These are phyloP conservation scores for Fusarium torulosum DNA, from an alignment of 2,329 filamentous ascomycete genomes.

Conservation along the genomic window DNA sequence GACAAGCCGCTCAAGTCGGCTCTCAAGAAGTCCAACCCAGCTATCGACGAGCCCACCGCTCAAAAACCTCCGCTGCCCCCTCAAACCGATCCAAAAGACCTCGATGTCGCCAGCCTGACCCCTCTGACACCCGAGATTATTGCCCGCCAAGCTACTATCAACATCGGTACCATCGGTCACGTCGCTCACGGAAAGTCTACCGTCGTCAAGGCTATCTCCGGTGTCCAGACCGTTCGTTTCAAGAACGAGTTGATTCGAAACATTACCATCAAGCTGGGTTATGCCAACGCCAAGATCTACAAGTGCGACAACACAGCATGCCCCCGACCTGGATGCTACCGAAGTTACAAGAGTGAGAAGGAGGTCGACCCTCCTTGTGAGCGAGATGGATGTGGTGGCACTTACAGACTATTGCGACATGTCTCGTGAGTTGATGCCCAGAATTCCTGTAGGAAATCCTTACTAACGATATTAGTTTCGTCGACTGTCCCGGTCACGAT, in stretches of 20 bases:
- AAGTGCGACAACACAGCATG: constrained; percentile 94
- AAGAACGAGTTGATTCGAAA: constrained; percentile 99
- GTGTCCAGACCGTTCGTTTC: constrained; percentile 98
- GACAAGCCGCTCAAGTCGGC: constrained; percentile 85
- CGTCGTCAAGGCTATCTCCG: constrained; percentile 98
- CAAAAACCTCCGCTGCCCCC: constrained; percentile 73
- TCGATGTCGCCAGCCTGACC: constrained; percentile 83
- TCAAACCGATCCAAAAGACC: constrained; percentile 90
- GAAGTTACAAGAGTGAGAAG: constrained; percentile 98
- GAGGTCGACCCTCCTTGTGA: constrained; percentile 97
- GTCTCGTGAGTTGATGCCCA: constrained; percentile 77
- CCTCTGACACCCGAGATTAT: constrained; percentile 97
- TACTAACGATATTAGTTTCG: constrained; percentile 72
- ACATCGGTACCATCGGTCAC: constrained; percentile 98
- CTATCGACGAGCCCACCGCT: constrained; percentile 68
- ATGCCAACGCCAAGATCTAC: constrained; percentile 99
- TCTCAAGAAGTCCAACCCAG: constrained; percentile 78
- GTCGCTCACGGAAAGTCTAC: constrained; percentile 99
- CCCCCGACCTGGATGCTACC: constrained; percentile 93
- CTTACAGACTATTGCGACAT: constrained; percentile 88
- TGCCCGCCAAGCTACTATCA: constrained; percentile 96
- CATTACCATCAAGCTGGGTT: constrained; percentile 99
- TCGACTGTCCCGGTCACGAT: constrained; percentile 99
- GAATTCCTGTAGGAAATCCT: constrained; percentile 3
- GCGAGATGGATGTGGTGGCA: constrained; percentile 89